Percentiles rank a stretch among this genome's conserved stretches.
Evolutionary conservation across 345 rosid species (phyloP).

Genomic region (Arabidopsis suecica): DNA sequence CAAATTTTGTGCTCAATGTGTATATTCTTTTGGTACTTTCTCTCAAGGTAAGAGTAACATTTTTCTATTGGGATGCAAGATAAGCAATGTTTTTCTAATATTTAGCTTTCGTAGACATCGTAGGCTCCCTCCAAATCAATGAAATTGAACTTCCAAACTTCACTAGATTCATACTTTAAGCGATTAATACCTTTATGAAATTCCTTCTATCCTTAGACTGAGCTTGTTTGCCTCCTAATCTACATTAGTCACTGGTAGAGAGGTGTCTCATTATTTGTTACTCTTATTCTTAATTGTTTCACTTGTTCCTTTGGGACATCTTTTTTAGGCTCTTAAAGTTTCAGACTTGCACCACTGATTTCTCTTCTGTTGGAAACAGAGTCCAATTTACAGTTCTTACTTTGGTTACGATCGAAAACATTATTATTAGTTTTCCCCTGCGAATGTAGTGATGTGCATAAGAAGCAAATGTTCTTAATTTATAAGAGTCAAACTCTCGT

Average conservation of each 20-base stretch:
- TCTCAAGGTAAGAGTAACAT: constrained; percentile 65
- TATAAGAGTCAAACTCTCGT: not conserved
- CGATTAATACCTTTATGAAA: not conserved
- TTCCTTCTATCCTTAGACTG: not conserved
- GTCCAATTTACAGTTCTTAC: constrained; percentile 18
- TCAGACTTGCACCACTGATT: not conserved
- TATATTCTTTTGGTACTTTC: constrained; percentile 79
- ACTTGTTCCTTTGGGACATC: not conserved
- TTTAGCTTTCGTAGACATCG: constrained; percentile 1
- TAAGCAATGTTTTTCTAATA: not conserved
- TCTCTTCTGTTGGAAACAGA: constrained; percentile 1
- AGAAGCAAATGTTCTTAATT: constrained; percentile 19
- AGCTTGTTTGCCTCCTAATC: not conserved
- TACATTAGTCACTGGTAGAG: not conserved
- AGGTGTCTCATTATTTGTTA: not conserved
- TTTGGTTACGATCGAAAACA: constrained; percentile 5
- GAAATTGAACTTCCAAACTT: not conserved
- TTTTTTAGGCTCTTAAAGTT: not conserved
- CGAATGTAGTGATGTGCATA: not conserved
- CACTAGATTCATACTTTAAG: constrained; percentile 10
- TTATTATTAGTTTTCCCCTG: not conserved
- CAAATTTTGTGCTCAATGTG: constrained; percentile 74
- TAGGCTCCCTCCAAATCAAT: not conserved
- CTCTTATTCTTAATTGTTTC: not conserved
- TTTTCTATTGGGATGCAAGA: constrained; percentile 5